Evolutionary conservation across 1,139 yeast species (phyloP), one percentile per base, ranked within the genome.

Genomic region (Candida sp.): DNA sequence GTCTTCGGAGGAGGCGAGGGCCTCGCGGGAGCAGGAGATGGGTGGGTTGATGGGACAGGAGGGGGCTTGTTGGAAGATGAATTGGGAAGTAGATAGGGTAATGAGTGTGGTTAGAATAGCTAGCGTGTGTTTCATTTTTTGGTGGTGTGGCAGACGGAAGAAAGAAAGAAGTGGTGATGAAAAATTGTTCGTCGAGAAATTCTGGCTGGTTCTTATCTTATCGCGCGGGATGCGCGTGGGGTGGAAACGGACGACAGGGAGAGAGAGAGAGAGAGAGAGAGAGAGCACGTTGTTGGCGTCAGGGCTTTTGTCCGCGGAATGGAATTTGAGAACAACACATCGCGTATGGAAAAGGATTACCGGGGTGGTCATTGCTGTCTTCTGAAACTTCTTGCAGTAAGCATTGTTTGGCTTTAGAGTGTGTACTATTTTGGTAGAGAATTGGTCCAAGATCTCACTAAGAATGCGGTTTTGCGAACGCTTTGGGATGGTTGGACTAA

Each of bases 11-110:
- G 17, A 17, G 12, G 11, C 26, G 4, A 23, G 49, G 41, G 4
- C 35, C 3, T 22, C 68, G 43, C 66, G 63, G 22, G 79, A 68
- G 62, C 97, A 89, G n/a, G 91, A 80, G 34, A 82, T 66, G 0
- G 97, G 96, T 2, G 80, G 59, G 58, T 86, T 83, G 0, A 75
- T 63, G 0, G 96, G 96, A 62, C 97, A 90, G 17, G 50, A 49
- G 23, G 31, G 32, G 5, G 46, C 26, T 12, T 27, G 22, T 4
- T 27, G 25, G 33, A 43, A 43, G 2, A 43, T 32, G 7, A 26
- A 22, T 33, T 43, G 46, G 4, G 32, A 31, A 3, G 46, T 11
- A 4, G 12, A 5, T 27, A 28, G 26, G 3, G 38, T 9, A 22
- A 27, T 8, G 5, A 28, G 30, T 6, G 34, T 28, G 6, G 26